phyloP scores from a whole-genome alignment of 805 yeast species.

The Candida sanyiensis region DNA sequence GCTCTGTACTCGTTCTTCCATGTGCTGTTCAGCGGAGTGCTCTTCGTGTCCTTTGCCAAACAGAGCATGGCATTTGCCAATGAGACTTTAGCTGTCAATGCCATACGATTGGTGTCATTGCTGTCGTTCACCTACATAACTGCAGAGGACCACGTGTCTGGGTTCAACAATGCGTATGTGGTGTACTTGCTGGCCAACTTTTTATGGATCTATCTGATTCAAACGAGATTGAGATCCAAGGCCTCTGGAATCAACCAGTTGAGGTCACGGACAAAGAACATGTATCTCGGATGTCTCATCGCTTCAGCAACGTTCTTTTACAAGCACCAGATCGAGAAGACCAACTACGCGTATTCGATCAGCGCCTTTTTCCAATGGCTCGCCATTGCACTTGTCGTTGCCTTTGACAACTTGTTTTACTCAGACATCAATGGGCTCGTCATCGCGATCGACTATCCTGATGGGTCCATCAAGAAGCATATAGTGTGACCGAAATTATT shows the following conservation, averaged over 20 bases:
- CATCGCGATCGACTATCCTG: constrained; percentile 7
- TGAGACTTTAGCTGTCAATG: no score
- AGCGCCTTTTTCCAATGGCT: constrained; percentile 19
- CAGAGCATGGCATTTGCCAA: no score
- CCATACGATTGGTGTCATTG: constrained; percentile 7
- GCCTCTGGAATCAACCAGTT: neutral
- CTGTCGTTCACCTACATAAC: constrained; percentile 11
- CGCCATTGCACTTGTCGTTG: constrained; percentile 10
- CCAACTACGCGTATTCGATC: constrained; percentile 12
- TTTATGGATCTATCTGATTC: constrained; percentile 10
- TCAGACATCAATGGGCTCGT: constrained; percentile 6
- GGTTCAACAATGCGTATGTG: constrained; percentile 11
- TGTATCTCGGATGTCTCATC: constrained; percentile 1
- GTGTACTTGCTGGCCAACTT: constrained; percentile 7
- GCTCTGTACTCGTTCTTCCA: constrained; percentile 14
- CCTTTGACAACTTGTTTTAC: constrained; percentile 10
- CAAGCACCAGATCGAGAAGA: constrained; percentile 16
- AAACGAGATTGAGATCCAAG: constrained; percentile 1
- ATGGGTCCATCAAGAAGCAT: constrained; percentile 7
- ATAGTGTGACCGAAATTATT: neutral
- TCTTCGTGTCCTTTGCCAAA: neutral
- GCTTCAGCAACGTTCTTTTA: constrained; percentile 10
- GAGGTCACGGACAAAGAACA: constrained; percentile 5
- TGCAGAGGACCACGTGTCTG: constrained; percentile 8
- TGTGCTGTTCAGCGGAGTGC: neutral